Conservation (phyloP, 2,329 filamentous ascomycete species). For the Calonectria pseudoreteaudii region DNA sequence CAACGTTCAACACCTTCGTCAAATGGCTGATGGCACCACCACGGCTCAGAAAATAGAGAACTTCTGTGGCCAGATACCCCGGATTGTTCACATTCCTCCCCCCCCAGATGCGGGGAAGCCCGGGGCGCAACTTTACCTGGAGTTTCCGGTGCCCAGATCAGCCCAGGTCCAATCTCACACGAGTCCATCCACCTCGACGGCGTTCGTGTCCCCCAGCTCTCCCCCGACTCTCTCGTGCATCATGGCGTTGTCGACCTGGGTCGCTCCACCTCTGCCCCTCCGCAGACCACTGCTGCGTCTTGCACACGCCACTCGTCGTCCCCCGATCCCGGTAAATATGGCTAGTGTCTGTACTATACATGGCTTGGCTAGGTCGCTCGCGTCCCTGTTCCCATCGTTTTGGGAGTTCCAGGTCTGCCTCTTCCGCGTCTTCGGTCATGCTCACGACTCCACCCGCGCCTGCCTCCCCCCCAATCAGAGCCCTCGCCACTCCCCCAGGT, state of each 20-base stretch:
- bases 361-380: conserved; percentile 19
- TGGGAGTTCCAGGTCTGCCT: neutral
- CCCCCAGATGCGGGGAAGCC: conserved; percentile 30
- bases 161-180: conserved; percentile 9
- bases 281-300: conserved; percentile 23
- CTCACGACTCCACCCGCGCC: conserved; percentile 13
- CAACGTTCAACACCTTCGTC: neutral
- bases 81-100: conserved; percentile 31
- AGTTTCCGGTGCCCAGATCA: conserved; percentile 20
- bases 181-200: conserved; percentile 6
- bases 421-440: neutral
- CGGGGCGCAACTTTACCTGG: conserved; percentile 18
- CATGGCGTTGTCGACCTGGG: conserved; percentile 15
- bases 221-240: conserved; percentile 16
- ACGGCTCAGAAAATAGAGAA: conserved; percentile 4
- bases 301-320: conserved; percentile 18
- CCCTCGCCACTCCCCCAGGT: conserved; percentile 2
- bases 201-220: conserved; percentile 13
- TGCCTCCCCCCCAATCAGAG: conserved; percentile 9
- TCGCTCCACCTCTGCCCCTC: conserved; percentile 24
- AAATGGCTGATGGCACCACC: conserved; percentile 37
- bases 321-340: neutral
- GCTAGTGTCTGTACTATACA: conserved; percentile 7
- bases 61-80: conserved; percentile 30
- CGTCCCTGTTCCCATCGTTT: conserved; percentile 8